phyloP scores from a whole-genome alignment of 768 basidiomycete species.

The Favolaschia claudopus region DNA sequence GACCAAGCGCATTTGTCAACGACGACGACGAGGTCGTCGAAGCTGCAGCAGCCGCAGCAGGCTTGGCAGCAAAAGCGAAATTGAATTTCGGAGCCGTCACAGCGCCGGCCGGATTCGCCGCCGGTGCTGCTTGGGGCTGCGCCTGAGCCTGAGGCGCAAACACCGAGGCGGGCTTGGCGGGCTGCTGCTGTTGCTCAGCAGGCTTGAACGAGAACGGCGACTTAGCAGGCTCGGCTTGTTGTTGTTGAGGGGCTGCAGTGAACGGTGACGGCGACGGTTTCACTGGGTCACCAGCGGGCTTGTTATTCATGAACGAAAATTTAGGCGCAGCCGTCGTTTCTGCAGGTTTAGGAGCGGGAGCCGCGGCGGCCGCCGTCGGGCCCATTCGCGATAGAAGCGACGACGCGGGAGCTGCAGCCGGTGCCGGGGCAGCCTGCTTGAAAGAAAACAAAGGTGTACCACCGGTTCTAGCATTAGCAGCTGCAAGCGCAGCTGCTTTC shows the following conservation, averaged over 20 bases:
- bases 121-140: constrained; percentile 26
- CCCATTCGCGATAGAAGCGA: too few relatives aligned
- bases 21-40: constrained; percentile 25
- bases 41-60: constrained; percentile 15
- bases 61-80: constrained; percentile 39
- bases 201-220: constrained; percentile 25
- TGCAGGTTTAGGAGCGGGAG: too few relatives aligned
- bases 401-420: neutral
- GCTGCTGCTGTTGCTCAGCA: constrained; percentile 10
- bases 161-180: constrained; percentile 20
- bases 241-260: constrained; percentile 2
- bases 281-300: neutral
- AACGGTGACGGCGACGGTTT: constrained; percentile 3
- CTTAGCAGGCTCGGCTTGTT: constrained; percentile 7
- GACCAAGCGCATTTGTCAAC: constrained; percentile 30
- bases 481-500: neutral
- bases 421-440: neutral
- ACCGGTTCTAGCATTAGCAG: too few relatives aligned
- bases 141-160: constrained; percentile 24
- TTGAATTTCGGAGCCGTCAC: constrained; percentile 49
- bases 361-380: too few relatives aligned
- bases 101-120: constrained; percentile 33
- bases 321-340: neutral
- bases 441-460: neutral
- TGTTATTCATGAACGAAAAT: neutral